Percentiles rank a stretch among this genome's conserved stretches.
phyloP scores from a whole-genome alignment of 2,329 filamentous ascomycete genomes.

The Paraconiothyrium brasiliense region DNA sequence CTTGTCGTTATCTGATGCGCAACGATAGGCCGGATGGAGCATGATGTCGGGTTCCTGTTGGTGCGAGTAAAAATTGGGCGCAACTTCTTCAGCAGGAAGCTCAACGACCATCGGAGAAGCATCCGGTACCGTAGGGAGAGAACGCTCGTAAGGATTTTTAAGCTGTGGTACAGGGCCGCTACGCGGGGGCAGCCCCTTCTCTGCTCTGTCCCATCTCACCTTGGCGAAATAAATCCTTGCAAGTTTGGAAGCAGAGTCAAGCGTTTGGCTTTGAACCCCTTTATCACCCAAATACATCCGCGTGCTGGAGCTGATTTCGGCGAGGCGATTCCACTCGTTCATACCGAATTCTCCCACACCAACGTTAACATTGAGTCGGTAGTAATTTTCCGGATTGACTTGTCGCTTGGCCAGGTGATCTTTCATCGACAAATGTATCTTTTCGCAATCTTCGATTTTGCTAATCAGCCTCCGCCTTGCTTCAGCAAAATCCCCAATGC shows the following conservation, averaged over 20 bases:
- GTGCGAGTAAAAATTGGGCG: slow-evolving; percentile 43
- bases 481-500: slow-evolving; percentile 88
- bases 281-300: slow-evolving; percentile 79
- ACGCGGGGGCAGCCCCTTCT: slow-evolving; percentile 46
- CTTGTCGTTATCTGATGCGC: slow-evolving; percentile 56
- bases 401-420: slow-evolving; percentile 80
- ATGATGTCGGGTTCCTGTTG: slow-evolving; percentile 42
- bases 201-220: slow-evolving; percentile 67
- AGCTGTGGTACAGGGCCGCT: slow-evolving; percentile 31
- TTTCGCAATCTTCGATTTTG: slow-evolving; percentile 96
- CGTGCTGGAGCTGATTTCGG: slow-evolving; percentile 93
- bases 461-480: slow-evolving; percentile 82
- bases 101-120: slow-evolving; percentile 63
- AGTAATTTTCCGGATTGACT: slow-evolving; percentile 90
- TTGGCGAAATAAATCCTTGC: slow-evolving; percentile 84
- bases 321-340: slow-evolving; percentile 97
- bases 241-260: slow-evolving; percentile 79
- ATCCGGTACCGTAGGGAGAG: slow-evolving; percentile 50
- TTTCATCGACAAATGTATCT: slow-evolving; percentile 86
- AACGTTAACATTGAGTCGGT: slow-evolving; percentile 94
- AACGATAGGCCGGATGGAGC: slow-evolving; percentile 47
- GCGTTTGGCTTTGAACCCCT: slow-evolving; percentile 79
- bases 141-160: slow-evolving; percentile 40
- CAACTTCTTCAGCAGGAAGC: slow-evolving; percentile 65
- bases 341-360: slow-evolving; percentile 97